These are phyloP conservation scores for Neospora caninum DNA, from an alignment of 169 alveolate genomes.

Conservation along the genomic window DNA sequence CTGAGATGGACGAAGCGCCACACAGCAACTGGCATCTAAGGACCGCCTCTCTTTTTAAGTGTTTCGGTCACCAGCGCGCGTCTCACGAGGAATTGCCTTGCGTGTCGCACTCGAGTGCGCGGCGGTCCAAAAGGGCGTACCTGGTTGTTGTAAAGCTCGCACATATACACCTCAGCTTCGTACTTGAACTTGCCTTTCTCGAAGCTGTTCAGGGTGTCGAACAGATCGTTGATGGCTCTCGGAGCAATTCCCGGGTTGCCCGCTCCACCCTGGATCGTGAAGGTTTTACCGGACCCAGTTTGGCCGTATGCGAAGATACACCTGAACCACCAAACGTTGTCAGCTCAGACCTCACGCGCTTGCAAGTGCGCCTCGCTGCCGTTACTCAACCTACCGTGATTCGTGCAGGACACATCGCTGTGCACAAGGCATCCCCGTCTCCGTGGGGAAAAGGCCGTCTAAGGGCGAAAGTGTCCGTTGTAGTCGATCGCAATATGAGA, in stretches of 20 bases:
- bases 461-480: no score
- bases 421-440: no score
- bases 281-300: conserved; percentile 94
- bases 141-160: conserved; percentile 83
- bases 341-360: background rate
- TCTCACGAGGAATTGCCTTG: no score
- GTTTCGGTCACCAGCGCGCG: background rate
- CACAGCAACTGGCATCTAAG: no score
- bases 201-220: conserved; percentile 71
- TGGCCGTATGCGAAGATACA: conserved; percentile 91
- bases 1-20: conserved; percentile 60
- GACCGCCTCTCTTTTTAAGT: background rate
- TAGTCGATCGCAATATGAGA: no score
- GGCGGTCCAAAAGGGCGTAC: conserved; percentile 5
- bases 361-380: no score
- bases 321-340: background rate
- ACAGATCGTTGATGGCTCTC: conserved; percentile 83
- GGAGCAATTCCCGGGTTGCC: conserved; percentile 86
- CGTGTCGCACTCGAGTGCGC: no score
- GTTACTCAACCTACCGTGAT: no score
- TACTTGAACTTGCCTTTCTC: conserved; percentile 74
- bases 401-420: no score
- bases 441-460: no score
- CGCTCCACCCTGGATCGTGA: conserved; percentile 87
- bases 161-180: conserved; percentile 79